Evolutionary conservation across 116 monocot species (phyloP).

Genomic region (Zostera marina): DNA sequence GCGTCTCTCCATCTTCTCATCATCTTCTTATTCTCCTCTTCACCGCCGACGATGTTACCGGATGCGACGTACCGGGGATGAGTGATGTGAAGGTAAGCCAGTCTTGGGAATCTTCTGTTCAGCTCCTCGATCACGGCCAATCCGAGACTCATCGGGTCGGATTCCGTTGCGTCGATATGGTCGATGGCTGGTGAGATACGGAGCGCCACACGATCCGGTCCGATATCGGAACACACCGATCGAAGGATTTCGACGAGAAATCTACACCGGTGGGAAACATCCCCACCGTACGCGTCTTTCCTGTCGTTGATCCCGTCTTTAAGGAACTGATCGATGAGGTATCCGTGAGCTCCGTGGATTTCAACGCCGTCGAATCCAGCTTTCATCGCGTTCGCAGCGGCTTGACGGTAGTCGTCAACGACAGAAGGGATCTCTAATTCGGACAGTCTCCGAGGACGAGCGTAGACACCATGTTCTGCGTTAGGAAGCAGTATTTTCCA

Average conservation of each 20-base stretch:
- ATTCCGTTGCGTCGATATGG: conserved; percentile 60
- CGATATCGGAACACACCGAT: conserved; percentile 30
- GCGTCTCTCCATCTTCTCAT: conserved; percentile 20
- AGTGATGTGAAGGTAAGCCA: conserved; percentile 68
- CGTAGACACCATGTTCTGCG: conserved; percentile 42
- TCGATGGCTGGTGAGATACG: conserved; percentile 66
- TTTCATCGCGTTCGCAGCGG: conserved; percentile 77
- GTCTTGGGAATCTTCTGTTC: conserved; percentile 28
- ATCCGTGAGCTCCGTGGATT: conserved; percentile 76
- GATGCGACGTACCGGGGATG: conserved; percentile 65
- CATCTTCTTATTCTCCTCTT: conserved; percentile 25
- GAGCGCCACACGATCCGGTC: conserved; percentile 29
- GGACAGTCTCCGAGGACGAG: conserved; percentile 42
- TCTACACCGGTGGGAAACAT: conserved; percentile 33
- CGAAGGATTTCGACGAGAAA: conserved; percentile 33
- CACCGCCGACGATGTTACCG: conserved; percentile 50
- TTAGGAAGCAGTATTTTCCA: conserved; percentile 83
- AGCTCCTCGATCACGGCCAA: conserved; percentile 25
- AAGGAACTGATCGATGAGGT: conserved; percentile 64
- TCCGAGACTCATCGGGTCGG: conserved; percentile 38
- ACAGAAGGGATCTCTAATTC: conserved; percentile 56
- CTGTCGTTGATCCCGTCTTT: conserved; percentile 82
- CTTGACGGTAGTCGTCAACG: conserved; percentile 55
- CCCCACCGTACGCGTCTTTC: conserved; percentile 38
- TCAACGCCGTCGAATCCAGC: too few species aligned